Evolutionary conservation across 2,329 filamentous ascomycete genomes (phyloP), one percentile per base, ranked within the genome.

Genomic region (Pseudocercospora fuligena): DNA sequence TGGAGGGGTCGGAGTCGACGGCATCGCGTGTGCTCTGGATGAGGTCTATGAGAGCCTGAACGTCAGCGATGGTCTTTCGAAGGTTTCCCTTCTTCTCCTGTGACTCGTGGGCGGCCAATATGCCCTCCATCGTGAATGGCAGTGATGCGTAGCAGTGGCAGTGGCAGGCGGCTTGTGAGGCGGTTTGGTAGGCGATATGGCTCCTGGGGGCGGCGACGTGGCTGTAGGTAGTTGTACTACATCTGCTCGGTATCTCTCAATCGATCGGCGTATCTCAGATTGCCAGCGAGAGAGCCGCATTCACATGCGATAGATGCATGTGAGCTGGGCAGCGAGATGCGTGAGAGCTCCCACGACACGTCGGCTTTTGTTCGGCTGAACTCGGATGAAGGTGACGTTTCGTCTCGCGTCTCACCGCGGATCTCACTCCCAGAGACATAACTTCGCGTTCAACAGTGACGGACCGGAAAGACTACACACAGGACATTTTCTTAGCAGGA

Each of bases 11-110:
- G 73, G 85, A 82, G 69, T 89, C 89, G 66, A 97, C 90, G 70
- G 88, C 84, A 69, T 92, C 88, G 64, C 93, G 87, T 46, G 94
- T 92, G 57, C 85, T 84, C 69, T 88, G 86, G 29, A 99, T 87
- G 65, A 92, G 80, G 69, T 93, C 87, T 72, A 99, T 93, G 46
- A 94, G 90, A 66, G 88, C 87, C 77, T 98, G 93, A 19, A 97
- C 91, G 84, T 96, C 90, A 36, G 88, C 82, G 65, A 97, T 88
- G 46, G 89, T 90, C 64, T 90, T 87, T 3, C 86, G 86, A 53
- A 94, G 86, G 75, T 89, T 90, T 33, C 89, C 87, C 69, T 87
- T 88, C 76, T 86, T 89, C 74, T 87, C 87, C 67, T 96, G 87
- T 74, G 89, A 88, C 71, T 89, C 86, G 72, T 95, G 87, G 77